These are phyloP conservation scores for Spizellomyces punctatus DNA, from an alignment of 192 early-diverging fungal species.

Conservation along the genomic window DNA sequence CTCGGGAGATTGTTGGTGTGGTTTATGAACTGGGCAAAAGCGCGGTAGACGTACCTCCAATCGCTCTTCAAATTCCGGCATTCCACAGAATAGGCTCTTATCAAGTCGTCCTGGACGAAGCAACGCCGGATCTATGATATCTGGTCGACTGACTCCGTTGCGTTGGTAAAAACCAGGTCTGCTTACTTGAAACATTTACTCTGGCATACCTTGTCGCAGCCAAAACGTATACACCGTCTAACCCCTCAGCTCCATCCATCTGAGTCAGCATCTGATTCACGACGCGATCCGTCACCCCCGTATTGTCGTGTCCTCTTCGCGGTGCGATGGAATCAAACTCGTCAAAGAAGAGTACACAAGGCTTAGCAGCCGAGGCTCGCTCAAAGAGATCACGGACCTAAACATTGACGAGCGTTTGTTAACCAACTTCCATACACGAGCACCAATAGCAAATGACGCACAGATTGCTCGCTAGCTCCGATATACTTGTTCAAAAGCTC, in stretches of 20 bases:
- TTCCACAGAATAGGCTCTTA: slow-evolving; percentile 75
- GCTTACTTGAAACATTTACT: neutral
- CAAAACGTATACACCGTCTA: slow-evolving; percentile 94
- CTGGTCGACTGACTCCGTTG: slow-evolving; percentile 73
- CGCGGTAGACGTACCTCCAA: slow-evolving; percentile 49
- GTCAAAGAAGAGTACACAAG: slow-evolving; percentile 97
- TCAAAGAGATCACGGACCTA: slow-evolving; percentile 90
- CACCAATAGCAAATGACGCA: slow-evolving; percentile 36
- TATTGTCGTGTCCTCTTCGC: slow-evolving; percentile 94
- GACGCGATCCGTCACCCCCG: slow-evolving; percentile 97
- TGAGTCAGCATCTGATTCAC: slow-evolving; percentile 98
- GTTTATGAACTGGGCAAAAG: slow-evolving; percentile 13
- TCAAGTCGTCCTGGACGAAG: slow-evolving; percentile 87
- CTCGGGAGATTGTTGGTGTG: neutral
- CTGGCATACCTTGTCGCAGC: slow-evolving; percentile 77
- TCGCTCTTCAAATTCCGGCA: slow-evolving; percentile 77
- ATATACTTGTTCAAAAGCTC: slow-evolving; percentile 99
- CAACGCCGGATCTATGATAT: slow-evolving; percentile 88
- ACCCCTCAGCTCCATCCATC: slow-evolving; percentile 98
- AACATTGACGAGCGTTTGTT: neutral
- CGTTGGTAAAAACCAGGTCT: slow-evolving; percentile 19
- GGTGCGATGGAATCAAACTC: slow-evolving; percentile 98
- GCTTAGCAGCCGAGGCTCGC: slow-evolving; percentile 87
- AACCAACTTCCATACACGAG: neutral
- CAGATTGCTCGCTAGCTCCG: slow-evolving; percentile 93